A percentile compares a stretch with the other conserved stretches of the same genome.
These are phyloP conservation scores for Ganoderma lingzhi DNA, from an alignment of 1,284 basidiomycete species.

Conservation along the genomic window DNA sequence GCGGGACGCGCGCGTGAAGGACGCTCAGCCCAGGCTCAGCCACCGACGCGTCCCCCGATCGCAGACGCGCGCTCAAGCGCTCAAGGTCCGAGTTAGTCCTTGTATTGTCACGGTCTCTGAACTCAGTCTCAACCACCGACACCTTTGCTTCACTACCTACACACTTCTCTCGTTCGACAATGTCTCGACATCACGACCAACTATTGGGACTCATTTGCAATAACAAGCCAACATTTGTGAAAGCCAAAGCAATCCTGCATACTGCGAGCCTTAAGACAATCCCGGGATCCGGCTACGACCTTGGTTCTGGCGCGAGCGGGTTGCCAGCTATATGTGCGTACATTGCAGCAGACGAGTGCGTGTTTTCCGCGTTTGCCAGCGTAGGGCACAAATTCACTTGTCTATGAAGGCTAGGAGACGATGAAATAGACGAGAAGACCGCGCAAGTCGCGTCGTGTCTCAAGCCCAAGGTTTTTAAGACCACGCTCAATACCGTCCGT, in stretches of 20 bases:
- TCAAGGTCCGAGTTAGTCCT: too few species aligned
- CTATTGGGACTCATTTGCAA: slow-evolving; percentile 30
- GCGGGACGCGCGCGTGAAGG: neutral
- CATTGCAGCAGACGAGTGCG: slow-evolving; percentile 45
- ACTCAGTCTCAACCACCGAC: slow-evolving; percentile 22
- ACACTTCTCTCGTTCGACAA: slow-evolving; percentile 7
- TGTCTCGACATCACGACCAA: slow-evolving; percentile 31
- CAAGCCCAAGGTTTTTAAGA: slow-evolving; percentile 40
- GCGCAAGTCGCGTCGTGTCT: slow-evolving; percentile 47
- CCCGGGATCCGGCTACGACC: slow-evolving; percentile 45
- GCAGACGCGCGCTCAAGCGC: slow-evolving; percentile 4
- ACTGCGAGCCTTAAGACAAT: slow-evolving; percentile 42
- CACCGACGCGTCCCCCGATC: slow-evolving; percentile 23
- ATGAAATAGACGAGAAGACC: slow-evolving; percentile 42
- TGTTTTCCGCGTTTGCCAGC: neutral
- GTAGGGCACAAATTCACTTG: neutral
- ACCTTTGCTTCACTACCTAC: neutral
- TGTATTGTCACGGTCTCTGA: too few species aligned
- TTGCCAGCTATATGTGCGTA: slow-evolving; percentile 48
- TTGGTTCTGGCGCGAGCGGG: slow-evolving; percentile 40
- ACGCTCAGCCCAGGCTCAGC: slow-evolving; percentile 21
- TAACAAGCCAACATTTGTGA: slow-evolving; percentile 35
- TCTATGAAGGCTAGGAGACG: slow-evolving; percentile 39
- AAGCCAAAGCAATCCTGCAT: slow-evolving; percentile 38
- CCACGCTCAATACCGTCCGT: slow-evolving; percentile 39